These are phyloP conservation scores for Lasiosphaeria hispida DNA, from an alignment of 495 filamentous ascomycete species.

Conservation along the genomic window DNA sequence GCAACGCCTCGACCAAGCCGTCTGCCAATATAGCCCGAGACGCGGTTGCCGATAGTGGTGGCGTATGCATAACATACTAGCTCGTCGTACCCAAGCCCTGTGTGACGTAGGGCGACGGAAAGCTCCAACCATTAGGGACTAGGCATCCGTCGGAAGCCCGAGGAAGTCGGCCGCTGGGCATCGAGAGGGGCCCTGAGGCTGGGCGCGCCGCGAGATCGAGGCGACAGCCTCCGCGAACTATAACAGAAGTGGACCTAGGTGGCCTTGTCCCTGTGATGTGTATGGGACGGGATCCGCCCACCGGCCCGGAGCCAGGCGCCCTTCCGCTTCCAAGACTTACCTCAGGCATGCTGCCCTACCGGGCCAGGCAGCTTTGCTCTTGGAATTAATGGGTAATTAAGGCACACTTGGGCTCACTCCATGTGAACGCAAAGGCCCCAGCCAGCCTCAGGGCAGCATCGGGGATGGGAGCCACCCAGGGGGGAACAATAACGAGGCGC, in stretches of 20 bases:
- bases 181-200: neutral
- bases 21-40: neutral
- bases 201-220: neutral
- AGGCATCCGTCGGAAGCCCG: too few species aligned
- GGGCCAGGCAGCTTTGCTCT: slow-evolving; percentile 4
- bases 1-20: neutral
- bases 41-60: neutral
- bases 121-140: neutral
- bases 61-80: slow-evolving; percentile 8
- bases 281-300: too few species aligned
- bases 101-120: neutral
- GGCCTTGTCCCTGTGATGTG: too few species aligned
- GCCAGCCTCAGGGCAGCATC: slow-evolving; percentile 7
- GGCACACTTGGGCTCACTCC: neutral
- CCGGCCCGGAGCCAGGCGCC: neutral
- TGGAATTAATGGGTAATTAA: slow-evolving; percentile 5
- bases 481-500: slow-evolving; percentile 7
- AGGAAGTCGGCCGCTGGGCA: neutral
- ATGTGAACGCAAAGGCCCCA: neutral
- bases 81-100: neutral
- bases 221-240: neutral
- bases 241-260: too few species aligned
- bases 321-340: neutral
- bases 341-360: neutral
- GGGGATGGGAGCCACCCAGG: neutral